A percentile compares a stretch with the other conserved stretches of the same genome.
Evolutionary conservation across 768 basidiomycete species (phyloP).

Genomic region (Mycena alexandri): DNA sequence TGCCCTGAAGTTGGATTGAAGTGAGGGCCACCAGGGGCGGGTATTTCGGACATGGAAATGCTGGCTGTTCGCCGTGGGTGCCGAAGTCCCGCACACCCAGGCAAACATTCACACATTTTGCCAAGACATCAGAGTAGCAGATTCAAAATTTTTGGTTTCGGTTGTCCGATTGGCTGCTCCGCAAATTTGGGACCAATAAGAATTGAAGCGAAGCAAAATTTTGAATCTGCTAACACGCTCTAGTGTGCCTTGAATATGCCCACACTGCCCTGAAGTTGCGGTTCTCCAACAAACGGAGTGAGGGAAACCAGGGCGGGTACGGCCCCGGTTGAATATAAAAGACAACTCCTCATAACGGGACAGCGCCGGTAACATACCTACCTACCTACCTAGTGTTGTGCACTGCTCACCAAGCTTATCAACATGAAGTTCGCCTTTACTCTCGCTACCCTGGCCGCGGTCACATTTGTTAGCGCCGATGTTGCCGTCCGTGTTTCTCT

Average conservation of each 20-base stretch:
- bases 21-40: constrained; percentile 15
- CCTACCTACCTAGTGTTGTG: no score
- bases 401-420: constrained; percentile 18
- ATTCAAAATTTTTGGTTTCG: constrained; percentile 13
- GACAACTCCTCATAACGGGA: constrained; percentile 22
- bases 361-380: no score
- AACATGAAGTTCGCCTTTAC: constrained; percentile 23
- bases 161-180: constrained; percentile 4
- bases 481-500: constrained; percentile 23
- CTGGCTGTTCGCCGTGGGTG: constrained; percentile 16
- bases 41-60: constrained; percentile 17
- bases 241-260: constrained; percentile 21
- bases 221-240: no score
- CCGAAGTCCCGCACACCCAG: constrained; percentile 13
- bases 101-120: constrained; percentile 20
- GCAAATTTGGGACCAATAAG: no score
- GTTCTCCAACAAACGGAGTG: constrained; percentile 17
- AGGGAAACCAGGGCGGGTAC: constrained; percentile 20
- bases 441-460: constrained; percentile 23
- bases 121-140: constrained; percentile 17
- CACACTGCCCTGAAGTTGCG: constrained; percentile 21
- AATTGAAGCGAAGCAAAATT: no score
- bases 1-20: constrained; percentile 16
- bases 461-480: constrained; percentile 23
- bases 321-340: constrained; percentile 16